Evolutionary conservation across 306 rosid genomes (phyloP).

Genomic region (Gastrolobium villosum): DNA sequence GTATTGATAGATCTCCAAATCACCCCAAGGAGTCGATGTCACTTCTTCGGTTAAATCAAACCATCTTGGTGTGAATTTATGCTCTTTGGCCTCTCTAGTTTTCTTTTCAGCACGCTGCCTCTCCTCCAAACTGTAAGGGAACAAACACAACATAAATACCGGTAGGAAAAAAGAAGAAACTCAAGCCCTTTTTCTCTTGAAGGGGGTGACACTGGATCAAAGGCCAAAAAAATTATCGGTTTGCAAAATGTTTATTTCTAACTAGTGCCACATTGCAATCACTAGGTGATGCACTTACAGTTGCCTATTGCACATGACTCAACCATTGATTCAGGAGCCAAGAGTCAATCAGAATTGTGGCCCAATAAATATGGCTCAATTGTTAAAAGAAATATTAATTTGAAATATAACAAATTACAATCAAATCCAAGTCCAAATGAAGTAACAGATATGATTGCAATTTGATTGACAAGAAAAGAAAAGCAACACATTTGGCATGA

Average conservation of each 20-base stretch:
- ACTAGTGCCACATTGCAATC: not conserved
- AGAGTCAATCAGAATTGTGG: no score
- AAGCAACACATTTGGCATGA: no score
- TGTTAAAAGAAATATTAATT: no score
- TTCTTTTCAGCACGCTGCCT: slow-evolving; percentile 82
- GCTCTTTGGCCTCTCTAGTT: slow-evolving; percentile 63
- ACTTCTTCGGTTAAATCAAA: slow-evolving; percentile 75
- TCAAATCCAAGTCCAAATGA: no score
- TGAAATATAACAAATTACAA: no score
- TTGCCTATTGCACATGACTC: no score
- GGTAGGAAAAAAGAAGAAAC: not conserved
- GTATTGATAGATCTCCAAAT: slow-evolving; percentile 83
- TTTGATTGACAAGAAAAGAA: no score
- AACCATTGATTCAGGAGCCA: no score
- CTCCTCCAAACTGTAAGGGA: slow-evolving; percentile 76
- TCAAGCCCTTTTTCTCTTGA: not conserved
- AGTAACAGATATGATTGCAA: no score
- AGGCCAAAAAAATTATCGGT: not conserved
- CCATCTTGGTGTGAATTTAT: slow-evolving; percentile 66
- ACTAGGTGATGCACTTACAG: no score
- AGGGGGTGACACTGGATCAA: not conserved
- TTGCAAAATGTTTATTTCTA: not conserved
- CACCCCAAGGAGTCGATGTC: slow-evolving; percentile 88
- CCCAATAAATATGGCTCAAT: no score
- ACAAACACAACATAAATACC: not conserved